Base-by-base conservation (phyloP, 352 stramenopile genomes). In the Phytophthora citricola region DNA sequence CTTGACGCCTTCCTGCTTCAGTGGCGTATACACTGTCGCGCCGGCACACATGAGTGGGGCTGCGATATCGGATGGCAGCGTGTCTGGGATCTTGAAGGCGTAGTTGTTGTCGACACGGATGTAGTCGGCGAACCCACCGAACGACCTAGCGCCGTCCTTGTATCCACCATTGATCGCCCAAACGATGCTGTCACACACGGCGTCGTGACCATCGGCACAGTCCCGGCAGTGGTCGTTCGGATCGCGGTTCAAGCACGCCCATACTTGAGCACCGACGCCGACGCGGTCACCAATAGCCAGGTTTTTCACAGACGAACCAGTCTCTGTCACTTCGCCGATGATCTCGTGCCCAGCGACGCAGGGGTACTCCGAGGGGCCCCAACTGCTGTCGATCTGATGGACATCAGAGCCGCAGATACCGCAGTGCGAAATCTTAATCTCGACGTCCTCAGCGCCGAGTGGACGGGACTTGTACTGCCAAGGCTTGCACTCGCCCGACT, bases 201-300 rank as follows among this genome's bases (percentile, higher is more conserved):
- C 17, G 17, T 20, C 17, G 17, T 20, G 17, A 20, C 17, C 17
- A 20, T 20, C 17, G 17, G 17, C 17, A 20, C 17, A 20, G 41
- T 79, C 51, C 3, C 83, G 73, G 69, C 90, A 97, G 15, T 64
- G 55, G 7, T 57, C 57, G 26, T 80, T 88, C 6, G 54, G 66
- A 64, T 92, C 65, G 38, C 87, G 78, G 40, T 80, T 74, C 20
- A 75, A 51, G 60, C 88, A 94, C 5, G 71, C 76, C 63, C 81
- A 85, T 5, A 45, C 58, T 36, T 59, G 47, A 11, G 58, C 58
- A 29, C 47, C 39, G 1, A 65, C 48, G 11, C 48, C 88, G 7
- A 90, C 85, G 10, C 67, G 55, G 63, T 95, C 81, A 9, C 89
- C 89, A 12, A 92, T 77, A 27, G 73, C 62, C 45, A 95, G 82